phyloP scores from a whole-genome alignment of 1,284 basidiomycete genomes.

The Cryptococcus amylolentus region DNA sequence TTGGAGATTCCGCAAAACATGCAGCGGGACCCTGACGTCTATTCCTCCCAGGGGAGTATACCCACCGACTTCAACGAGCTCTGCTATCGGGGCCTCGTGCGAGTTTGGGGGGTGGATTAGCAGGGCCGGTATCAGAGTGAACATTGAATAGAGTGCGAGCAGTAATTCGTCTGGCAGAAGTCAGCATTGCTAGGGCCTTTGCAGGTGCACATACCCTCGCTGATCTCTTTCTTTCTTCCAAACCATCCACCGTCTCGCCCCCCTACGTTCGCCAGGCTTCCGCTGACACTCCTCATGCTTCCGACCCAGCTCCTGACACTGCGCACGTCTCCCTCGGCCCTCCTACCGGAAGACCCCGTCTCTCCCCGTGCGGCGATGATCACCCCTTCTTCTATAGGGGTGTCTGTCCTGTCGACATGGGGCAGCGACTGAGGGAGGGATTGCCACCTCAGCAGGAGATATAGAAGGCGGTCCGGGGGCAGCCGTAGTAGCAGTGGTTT shows the following conservation, averaged over 20 bases:
- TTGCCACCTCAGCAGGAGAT: conserved; percentile 47
- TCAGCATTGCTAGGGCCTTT: background rate
- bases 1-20: conserved; percentile 45
- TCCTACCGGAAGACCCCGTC: conserved; percentile 11
- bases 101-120: conserved; percentile 44
- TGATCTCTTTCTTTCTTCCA: conserved; percentile 34
- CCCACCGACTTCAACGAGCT: conserved; percentile 44
- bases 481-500: conserved; percentile 45
- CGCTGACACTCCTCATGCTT: conserved; percentile 44
- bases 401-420: conserved; percentile 46
- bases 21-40: conserved; percentile 46
- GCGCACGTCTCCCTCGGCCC: conserved; percentile 42
- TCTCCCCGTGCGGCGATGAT: conserved; percentile 32
- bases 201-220: conserved; percentile 34
- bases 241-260: conserved; percentile 29
- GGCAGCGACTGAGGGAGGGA: conserved; percentile 31
- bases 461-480: conserved; percentile 47
- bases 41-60: conserved; percentile 47
- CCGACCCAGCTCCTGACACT: conserved; percentile 49
- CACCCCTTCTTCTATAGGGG: conserved; percentile 40
- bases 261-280: conserved; percentile 16
- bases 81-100: conserved; percentile 42
- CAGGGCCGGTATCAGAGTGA: conserved; percentile 45
- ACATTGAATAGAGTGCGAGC: conserved; percentile 42
- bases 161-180: conserved; percentile 35